Conservation (phyloP, 495 filamentous ascomycete species). For the Penicillium argentinense region DNA sequence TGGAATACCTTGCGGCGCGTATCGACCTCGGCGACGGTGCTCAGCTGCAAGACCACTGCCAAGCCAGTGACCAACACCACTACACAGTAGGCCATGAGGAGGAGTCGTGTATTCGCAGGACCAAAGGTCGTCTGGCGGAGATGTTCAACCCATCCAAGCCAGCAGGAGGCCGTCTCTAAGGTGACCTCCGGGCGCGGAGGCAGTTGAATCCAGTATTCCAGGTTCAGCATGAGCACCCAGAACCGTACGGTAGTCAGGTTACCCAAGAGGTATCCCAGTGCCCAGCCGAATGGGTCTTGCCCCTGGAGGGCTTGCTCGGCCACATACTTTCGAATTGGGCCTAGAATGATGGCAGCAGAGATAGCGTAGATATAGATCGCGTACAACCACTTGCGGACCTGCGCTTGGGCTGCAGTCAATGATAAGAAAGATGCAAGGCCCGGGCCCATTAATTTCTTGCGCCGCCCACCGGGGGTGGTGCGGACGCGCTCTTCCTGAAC, state of each 20-base stretch:
- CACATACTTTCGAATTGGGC: constrained; percentile 70
- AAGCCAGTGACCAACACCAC: constrained; percentile 68
- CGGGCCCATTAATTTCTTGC: constrained; percentile 65
- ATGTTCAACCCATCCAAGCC: constrained; percentile 58
- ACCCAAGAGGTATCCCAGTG: constrained; percentile 83
- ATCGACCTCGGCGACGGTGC: constrained; percentile 77
- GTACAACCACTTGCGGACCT: constrained; percentile 77
- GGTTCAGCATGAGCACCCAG: constrained; percentile 60
- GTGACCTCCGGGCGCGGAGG: constrained; percentile 50
- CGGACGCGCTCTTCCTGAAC: constrained; percentile 35
- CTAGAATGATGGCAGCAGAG: constrained; percentile 62
- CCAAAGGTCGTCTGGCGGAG: constrained; percentile 61
- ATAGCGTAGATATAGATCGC: constrained; percentile 72
- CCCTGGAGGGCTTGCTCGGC: constrained; percentile 62
- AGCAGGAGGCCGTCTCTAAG: constrained; percentile 33
- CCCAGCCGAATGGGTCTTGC: constrained; percentile 88
- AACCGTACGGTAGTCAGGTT: constrained; percentile 68
- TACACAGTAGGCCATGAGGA: constrained; percentile 72
- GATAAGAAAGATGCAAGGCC: constrained; percentile 72
- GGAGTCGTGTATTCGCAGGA: constrained; percentile 76
- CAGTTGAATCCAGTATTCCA: constrained; percentile 75
- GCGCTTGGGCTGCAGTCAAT: constrained; percentile 76
- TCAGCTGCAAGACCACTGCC: constrained; percentile 68
- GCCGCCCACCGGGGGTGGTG: constrained; percentile 63
- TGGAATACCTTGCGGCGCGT: constrained; percentile 98